Conservation (phyloP, 495 filamentous ascomycete genomes). For the Penicillium coprophilum region DNA sequence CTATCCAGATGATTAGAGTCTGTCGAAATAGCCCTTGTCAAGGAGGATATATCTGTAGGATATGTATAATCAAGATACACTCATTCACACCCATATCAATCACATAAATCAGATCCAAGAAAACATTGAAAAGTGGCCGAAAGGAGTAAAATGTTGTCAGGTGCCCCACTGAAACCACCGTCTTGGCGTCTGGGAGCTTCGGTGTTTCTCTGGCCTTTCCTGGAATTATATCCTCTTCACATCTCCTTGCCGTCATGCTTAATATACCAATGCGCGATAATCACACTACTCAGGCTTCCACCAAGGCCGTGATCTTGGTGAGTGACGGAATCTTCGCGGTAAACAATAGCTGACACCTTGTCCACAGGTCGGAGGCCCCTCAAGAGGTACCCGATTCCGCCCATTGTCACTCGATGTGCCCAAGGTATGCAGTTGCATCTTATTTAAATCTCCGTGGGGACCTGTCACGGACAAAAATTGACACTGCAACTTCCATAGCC, state of each 20-base stretch:
- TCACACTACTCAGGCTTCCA: constrained; percentile 47
- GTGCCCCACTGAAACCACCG: constrained; percentile 31
- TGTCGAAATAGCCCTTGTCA: not conserved
- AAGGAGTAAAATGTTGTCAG: constrained; percentile 23
- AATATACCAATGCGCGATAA: constrained; percentile 49
- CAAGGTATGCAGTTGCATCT: constrained; percentile 62
- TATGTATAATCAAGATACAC: not conserved
- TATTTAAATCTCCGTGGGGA: not conserved
- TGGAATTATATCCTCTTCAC: constrained; percentile 5
- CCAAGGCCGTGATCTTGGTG: constrained; percentile 73
- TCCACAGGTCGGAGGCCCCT: constrained; percentile 84
- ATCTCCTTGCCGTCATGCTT: constrained; percentile 38
- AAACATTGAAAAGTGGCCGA: not conserved
- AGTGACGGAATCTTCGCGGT: constrained; percentile 20
- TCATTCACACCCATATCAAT: not conserved
- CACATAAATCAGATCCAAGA: not conserved
- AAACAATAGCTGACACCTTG: constrained; percentile 21
- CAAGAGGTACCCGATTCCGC: constrained; percentile 92
- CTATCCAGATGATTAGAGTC: not conserved
- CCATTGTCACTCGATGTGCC: constrained; percentile 95
- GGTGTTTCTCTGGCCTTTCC: constrained; percentile 19
- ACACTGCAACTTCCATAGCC: constrained; percentile 58
- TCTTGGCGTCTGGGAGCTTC: constrained; percentile 29
- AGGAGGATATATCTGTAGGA: not conserved
- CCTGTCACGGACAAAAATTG: constrained; percentile 4